phyloP scores from a whole-genome alignment of 2,329 filamentous ascomycete species.

The Leptographium wingfieldii region DNA sequence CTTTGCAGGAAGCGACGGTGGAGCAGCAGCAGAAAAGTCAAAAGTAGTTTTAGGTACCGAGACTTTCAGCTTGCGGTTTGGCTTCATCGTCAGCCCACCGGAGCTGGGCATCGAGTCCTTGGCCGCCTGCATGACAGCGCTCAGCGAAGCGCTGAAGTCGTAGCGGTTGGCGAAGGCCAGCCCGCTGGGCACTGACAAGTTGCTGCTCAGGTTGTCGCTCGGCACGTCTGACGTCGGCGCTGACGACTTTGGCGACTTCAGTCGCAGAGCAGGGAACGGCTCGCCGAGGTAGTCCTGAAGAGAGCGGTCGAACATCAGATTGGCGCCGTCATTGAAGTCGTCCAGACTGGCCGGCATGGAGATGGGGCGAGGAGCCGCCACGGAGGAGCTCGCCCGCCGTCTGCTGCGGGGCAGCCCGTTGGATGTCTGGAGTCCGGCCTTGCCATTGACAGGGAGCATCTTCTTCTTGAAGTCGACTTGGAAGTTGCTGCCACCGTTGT shows the following conservation, averaged over 20 bases:
- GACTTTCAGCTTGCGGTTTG: conserved; percentile 24
- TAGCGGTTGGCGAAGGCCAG: conserved; percentile 86
- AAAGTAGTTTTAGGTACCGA: neutral
- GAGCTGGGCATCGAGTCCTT: conserved; percentile 44
- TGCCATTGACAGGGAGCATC: conserved; percentile 47
- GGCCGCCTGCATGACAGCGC: conserved; percentile 64
- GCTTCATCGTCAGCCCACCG: conserved; percentile 46
- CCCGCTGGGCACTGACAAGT: conserved; percentile 43
- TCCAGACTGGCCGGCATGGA: conserved; percentile 50
- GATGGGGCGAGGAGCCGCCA: conserved; percentile 32
- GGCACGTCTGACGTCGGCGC: conserved; percentile 52
- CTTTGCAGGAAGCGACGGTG: neutral
- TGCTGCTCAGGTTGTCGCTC: conserved; percentile 44
- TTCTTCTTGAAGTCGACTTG: conserved; percentile 89
- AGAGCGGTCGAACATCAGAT: conserved; percentile 45
- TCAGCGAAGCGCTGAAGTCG: conserved; percentile 87
- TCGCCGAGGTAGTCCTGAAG: conserved; percentile 54
- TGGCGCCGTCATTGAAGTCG: conserved; percentile 55
- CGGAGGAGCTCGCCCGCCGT: conserved; percentile 31
- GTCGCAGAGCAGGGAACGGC: conserved; percentile 44
- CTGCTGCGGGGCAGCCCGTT: conserved; percentile 55
- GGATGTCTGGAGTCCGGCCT: conserved; percentile 24
- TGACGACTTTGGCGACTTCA: conserved; percentile 59
- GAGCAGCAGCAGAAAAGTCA: neutral
- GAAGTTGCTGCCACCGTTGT: conserved; percentile 77